Percentiles rank a stretch among this genome's conserved stretches.
Conservation (phyloP, 2,329 filamentous ascomycete genomes). For the Trichoderma lentiforme region DNA sequence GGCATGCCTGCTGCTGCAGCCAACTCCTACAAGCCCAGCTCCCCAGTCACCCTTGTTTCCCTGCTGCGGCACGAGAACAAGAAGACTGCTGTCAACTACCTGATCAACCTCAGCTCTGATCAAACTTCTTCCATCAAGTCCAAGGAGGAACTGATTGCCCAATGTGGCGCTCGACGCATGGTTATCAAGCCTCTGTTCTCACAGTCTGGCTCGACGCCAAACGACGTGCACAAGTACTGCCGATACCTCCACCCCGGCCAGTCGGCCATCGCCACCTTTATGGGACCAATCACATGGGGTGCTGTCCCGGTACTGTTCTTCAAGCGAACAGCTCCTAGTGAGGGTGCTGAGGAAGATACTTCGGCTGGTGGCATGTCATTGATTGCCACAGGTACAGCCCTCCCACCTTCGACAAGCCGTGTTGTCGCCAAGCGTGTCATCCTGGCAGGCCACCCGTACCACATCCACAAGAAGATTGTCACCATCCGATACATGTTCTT, state of each 20-base stretch:
- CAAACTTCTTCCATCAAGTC: conserved; percentile 74
- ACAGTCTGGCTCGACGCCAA: conserved; percentile 81
- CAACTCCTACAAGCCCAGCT: conserved; percentile 45
- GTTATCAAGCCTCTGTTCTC: conserved; percentile 90
- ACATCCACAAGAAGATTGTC: conserved; percentile 97
- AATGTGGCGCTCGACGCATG: conserved; percentile 84
- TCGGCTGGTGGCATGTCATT: conserved; percentile 59
- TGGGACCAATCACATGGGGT: conserved; percentile 89
- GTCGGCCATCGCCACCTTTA: conserved; percentile 83
- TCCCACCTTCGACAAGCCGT: conserved; percentile 71
- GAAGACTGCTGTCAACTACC: conserved; percentile 82
- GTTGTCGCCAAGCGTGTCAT: conserved; percentile 93
- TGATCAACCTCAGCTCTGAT: conserved; percentile 79
- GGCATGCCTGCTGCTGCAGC: conserved; percentile 42
- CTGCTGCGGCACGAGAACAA: conserved; percentile 94
- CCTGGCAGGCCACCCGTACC: conserved; percentile 92
- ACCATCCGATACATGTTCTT: conserved; percentile 99
- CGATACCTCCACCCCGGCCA: conserved; percentile 88
- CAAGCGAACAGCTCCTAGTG: conserved; percentile 53
- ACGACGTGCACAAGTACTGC: conserved; percentile 96
- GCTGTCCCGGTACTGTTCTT: conserved; percentile 88
- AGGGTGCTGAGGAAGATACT: conserved; percentile 42
- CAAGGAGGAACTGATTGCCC: conserved; percentile 88
- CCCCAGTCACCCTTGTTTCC: conserved; percentile 74
- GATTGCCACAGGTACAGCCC: conserved; percentile 80